These are phyloP conservation scores for Fragilariopsis cylindrus DNA, from an alignment of 108 stramenopile species.

Conservation along the genomic window DNA sequence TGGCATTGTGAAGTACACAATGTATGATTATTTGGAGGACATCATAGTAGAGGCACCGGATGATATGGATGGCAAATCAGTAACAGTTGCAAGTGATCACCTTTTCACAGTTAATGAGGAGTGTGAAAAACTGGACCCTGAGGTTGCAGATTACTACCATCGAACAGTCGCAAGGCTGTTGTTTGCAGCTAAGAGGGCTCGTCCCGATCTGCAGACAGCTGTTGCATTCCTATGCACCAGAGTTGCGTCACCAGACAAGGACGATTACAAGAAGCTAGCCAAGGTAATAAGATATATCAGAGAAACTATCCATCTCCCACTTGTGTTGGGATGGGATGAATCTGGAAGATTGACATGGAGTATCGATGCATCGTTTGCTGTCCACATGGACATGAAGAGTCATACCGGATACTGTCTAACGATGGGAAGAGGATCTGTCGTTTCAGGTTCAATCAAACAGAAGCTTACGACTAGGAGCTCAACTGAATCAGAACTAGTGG, in stretches of 20 bases:
- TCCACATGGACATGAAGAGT: too few species aligned
- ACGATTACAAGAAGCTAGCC: constrained; percentile 47
- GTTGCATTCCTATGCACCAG: constrained; percentile 53
- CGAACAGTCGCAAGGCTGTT: constrained; percentile 24
- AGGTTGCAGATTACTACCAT: constrained; percentile 2
- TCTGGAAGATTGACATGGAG: too few species aligned
- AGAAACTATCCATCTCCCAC: too few species aligned
- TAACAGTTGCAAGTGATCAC: constrained; percentile 35
- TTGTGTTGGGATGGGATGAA: too few species aligned
- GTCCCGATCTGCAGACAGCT: constrained; percentile 41
- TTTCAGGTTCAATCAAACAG: too few species aligned
- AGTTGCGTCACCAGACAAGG: constrained; percentile 34
- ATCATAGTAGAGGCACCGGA: constrained; percentile 4
- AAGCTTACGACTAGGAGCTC: too few species aligned
- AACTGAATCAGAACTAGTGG: too few species aligned
- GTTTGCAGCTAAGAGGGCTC: constrained; percentile 30
- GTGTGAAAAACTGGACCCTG: background rate
- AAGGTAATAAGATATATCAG: too few species aligned
- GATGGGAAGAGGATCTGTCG: too few species aligned
- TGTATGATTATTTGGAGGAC: constrained; percentile 21
- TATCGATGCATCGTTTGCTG: too few species aligned
- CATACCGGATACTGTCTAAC: too few species aligned
- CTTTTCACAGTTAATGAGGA: constrained; percentile 33
- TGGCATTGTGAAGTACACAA: constrained; percentile 6
- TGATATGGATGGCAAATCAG: background rate